phyloP scores from a whole-genome alignment of 805 yeast genomes.

The Isabelozyma gotoi region DNA sequence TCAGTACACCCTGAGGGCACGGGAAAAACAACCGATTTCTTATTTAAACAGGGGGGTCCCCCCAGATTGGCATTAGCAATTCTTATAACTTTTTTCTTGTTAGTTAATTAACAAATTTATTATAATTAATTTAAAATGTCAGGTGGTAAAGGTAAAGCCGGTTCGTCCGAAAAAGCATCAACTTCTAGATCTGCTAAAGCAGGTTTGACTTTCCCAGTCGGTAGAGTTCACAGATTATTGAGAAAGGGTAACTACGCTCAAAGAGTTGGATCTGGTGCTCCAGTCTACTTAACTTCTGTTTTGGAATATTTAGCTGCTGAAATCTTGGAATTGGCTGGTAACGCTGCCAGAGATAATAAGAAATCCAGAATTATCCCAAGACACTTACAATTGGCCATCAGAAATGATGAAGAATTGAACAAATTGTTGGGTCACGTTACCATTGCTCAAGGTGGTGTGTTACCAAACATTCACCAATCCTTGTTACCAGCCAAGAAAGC shows the following conservation, averaged over 20 bases:
- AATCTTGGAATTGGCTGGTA: constrained; percentile 97
- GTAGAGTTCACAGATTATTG: constrained; percentile 96
- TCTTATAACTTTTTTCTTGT: not conserved
- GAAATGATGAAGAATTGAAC: constrained; percentile 98
- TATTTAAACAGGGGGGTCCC: not conserved
- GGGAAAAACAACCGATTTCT: not conserved
- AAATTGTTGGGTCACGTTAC: constrained; percentile 89
- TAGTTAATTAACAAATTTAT: constrained; percentile 1
- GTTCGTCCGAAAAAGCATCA: constrained; percentile 91
- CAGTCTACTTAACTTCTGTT: constrained; percentile 95
- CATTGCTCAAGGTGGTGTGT: constrained; percentile 98
- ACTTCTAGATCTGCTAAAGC: constrained; percentile 98
- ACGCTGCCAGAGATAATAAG: constrained; percentile 99
- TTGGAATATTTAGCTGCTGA: constrained; percentile 97
- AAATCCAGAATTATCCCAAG: constrained; percentile 99
- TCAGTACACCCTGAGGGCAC: not conserved
- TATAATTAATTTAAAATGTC: constrained; percentile 59
- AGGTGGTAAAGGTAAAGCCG: constrained; percentile 90
- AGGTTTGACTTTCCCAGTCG: constrained; percentile 99
- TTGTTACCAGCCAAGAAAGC: constrained; percentile 79
- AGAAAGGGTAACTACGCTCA: constrained; percentile 98
- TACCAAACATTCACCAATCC: constrained; percentile 94
- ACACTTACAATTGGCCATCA: constrained; percentile 96
- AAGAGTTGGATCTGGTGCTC: constrained; percentile 99
- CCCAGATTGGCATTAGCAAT: not conserved